Evolutionary conservation across 768 basidiomycete species (phyloP).

Genomic region (Lepiota venenata): DNA sequence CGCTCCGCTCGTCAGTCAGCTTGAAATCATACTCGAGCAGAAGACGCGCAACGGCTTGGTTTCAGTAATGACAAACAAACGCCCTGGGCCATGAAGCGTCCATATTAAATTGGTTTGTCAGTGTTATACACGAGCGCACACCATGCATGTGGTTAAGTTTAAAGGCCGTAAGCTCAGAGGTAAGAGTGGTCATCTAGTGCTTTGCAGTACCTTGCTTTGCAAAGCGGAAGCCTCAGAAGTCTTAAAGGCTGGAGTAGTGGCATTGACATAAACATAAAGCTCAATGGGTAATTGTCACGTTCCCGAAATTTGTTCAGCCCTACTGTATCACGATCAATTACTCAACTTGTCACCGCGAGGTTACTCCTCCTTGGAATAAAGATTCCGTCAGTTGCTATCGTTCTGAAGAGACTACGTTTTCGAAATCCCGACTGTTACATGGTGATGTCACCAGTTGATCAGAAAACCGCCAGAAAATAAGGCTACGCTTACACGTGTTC

Average conservation of each 20-base stretch:
- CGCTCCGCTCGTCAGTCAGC: constrained; percentile 12
- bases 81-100: constrained; percentile 27
- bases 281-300: neutral
- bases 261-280: neutral
- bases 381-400: constrained; percentile 43
- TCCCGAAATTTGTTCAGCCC: too few relatives aligned
- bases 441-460: too few relatives aligned
- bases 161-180: constrained; percentile 26
- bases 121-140: neutral
- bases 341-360: neutral
- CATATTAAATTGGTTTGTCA: neutral
- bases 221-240: constrained; percentile 43
- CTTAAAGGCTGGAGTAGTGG: constrained; percentile 27
- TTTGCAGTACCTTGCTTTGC: constrained; percentile 17
- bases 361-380: constrained; percentile 26
- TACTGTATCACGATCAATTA: constrained; percentile 25
- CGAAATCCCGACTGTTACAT: too few relatives aligned
- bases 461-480: too few relatives aligned
- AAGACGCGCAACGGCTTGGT: constrained; percentile 47
- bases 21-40: constrained; percentile 40
- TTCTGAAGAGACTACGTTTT: too few relatives aligned
- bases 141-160: constrained; percentile 29
- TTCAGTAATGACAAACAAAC: constrained; percentile 40
- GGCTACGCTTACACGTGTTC: too few relatives aligned
- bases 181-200: constrained; percentile 24